phyloP scores from a whole-genome alignment of 495 filamentous ascomycete genomes.

The Xylaria venustula region DNA sequence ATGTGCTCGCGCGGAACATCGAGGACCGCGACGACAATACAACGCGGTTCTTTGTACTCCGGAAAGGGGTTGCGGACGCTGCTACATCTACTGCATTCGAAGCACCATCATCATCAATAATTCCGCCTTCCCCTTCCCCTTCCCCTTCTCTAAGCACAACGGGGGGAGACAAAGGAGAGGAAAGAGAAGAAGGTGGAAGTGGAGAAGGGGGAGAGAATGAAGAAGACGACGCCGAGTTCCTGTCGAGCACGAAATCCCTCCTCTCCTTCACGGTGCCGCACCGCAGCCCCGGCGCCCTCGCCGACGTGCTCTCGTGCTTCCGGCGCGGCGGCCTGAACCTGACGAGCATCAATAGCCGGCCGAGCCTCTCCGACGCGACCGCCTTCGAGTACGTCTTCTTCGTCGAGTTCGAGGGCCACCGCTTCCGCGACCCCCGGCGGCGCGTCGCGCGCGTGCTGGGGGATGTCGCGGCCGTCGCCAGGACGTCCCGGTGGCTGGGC shows the following conservation, averaged over 20 bases:
- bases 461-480: slow-evolving; percentile 37
- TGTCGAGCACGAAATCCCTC: slow-evolving; percentile 62
- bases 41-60: slow-evolving; percentile 82
- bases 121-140: no score
- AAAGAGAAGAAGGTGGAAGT: no score
- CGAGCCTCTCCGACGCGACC: slow-evolving; percentile 56
- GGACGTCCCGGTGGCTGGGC: slow-evolving; percentile 52
- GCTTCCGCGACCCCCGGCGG: slow-evolving; percentile 45
- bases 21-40: slow-evolving; percentile 83
- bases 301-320: slow-evolving; percentile 77
- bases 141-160: no score
- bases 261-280: slow-evolving; percentile 82
- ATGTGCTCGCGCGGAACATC: slow-evolving; percentile 68
- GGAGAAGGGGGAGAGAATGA: slow-evolving; percentile 14
- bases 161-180: no score
- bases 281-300: slow-evolving; percentile 72
- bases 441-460: slow-evolving; percentile 52
- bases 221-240: slow-evolving; percentile 11
- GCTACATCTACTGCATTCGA: background rate
- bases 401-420: slow-evolving; percentile 75
- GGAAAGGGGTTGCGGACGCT: slow-evolving; percentile 35
- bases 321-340: slow-evolving; percentile 70
- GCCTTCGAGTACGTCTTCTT: slow-evolving; percentile 95
- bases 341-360: slow-evolving; percentile 85
- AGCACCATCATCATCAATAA: no score